Evolutionary conservation across 257 asterid species (phyloP).

Genomic region (Solanum phureja): DNA sequence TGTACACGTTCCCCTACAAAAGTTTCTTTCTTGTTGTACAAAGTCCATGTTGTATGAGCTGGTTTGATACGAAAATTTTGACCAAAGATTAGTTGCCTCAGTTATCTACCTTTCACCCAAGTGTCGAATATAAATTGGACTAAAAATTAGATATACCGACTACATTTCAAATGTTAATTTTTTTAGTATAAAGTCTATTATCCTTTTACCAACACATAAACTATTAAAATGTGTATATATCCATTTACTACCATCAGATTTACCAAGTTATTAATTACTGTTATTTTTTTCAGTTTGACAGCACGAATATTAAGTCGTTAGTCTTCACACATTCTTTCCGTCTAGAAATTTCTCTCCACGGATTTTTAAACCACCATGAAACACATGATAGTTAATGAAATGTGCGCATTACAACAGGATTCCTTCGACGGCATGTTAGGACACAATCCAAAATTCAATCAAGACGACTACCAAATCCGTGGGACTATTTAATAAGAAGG

Average conservation of each 20-base stretch:
- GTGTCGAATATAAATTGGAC: background rate
- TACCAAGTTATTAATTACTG: background rate
- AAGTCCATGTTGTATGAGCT: background rate
- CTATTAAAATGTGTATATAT: background rate
- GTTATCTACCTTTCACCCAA: background rate
- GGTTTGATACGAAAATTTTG: background rate
- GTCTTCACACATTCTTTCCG: background rate
- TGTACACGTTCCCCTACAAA: background rate
- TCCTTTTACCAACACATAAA: background rate
- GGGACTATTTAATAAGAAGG: too few species aligned
- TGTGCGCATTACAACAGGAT: background rate
- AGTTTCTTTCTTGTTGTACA: background rate
- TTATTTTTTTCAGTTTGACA: background rate
- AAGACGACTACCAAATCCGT: background rate
- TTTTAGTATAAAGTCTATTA: background rate
- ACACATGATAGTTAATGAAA: background rate
- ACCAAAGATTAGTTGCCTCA: background rate
- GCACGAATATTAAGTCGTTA: background rate
- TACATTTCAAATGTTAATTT: background rate
- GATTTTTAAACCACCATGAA: too few species aligned
- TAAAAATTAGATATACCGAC: background rate
- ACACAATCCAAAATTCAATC: background rate
- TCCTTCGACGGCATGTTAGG: background rate
- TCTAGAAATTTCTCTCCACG: background rate
- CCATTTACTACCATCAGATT: background rate